These are phyloP conservation scores for Boletus vermiculosoides DNA, from an alignment of 768 basidiomycete species.

Conservation along the genomic window DNA sequence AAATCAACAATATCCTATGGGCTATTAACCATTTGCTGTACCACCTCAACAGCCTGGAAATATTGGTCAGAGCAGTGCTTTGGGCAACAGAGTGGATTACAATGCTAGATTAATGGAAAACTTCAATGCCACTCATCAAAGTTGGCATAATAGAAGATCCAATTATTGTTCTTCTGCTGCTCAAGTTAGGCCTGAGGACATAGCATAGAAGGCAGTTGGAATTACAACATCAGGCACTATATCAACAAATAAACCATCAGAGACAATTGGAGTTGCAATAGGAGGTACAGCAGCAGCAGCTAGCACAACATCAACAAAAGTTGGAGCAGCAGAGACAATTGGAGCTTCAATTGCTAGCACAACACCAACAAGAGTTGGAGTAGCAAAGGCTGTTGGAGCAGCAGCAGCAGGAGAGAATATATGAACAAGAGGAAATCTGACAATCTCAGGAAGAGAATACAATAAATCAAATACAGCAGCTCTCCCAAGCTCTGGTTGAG, in stretches of 20 bases:
- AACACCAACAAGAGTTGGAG: background rate
- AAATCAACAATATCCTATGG: background rate
- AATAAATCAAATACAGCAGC: background rate
- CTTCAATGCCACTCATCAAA: background rate
- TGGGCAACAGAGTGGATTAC: background rate
- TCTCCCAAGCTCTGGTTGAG: background rate
- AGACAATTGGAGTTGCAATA: background rate
- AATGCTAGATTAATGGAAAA: background rate
- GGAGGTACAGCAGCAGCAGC: too few relatives aligned
- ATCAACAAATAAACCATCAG: background rate
- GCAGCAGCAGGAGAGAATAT: too few relatives aligned
- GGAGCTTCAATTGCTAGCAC: background rate
- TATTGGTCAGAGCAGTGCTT: background rate
- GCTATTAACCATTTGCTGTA: background rate
- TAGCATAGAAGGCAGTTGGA: too few relatives aligned
- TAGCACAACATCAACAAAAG: background rate
- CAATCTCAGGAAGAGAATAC: background rate
- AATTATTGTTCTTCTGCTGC: background rate
- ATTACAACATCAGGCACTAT: background rate
- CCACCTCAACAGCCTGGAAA: background rate
- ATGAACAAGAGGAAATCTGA: background rate
- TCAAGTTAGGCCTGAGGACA: too few relatives aligned
- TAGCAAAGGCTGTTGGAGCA: background rate
- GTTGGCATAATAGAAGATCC: rapidly evolving
- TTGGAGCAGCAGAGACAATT: background rate